Base-by-base conservation (phyloP, 371 early-diverging fungal species). In the Mortierella sp. region DNA sequence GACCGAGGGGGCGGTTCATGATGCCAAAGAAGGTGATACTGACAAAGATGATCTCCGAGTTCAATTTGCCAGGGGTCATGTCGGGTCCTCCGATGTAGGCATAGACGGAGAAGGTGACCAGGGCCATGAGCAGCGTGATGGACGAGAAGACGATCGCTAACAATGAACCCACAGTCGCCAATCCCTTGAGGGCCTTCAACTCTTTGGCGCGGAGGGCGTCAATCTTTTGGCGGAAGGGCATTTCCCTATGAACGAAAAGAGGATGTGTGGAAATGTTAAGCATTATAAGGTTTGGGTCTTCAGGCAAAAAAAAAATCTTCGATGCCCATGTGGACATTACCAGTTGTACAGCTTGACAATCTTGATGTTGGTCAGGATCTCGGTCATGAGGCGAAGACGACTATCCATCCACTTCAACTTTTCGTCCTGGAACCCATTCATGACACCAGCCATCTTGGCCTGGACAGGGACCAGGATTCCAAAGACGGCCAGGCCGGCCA, bases 321-420 rank as follows among this genome's bases (percentile, higher is more conserved):
- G n/a, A n/a, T n/a, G n/a, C n/a, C n/a, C n/a, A n/a, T n/a, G n/a
- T n/a, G n/a, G n/a, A n/a, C n/a, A n/a, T 44, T 65, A 80, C 95
- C 95, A 96, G 11, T 93, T 93, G 74, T 95, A 95, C 7, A 95
- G 87, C 84, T 97, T 97, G 85, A 96, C 93, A 47, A 97, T 95
- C 86, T 96, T 95, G 85, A 98, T 98, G 37, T 97, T 97, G 71
- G 93, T 92, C 70, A 99, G 85, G 9, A 97, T 87, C 88, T 99
- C 99, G 77, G 97, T 82, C 74, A 79, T 79, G 26, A 82, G 70
- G 19, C 83, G 77, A 44, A 86, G 72, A 5, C 86, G 76, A 2
- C 39, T 48, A 39, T 86, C 86, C 75, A 83, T 86, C 68, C 88
- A 86, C 52, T 71, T 70, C 9, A 82, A 52, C 26, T 71, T 58